Evolutionary conservation across 2,329 filamentous ascomycete species (phyloP).

Genomic region (Zasmidium citrigriseum): DNA sequence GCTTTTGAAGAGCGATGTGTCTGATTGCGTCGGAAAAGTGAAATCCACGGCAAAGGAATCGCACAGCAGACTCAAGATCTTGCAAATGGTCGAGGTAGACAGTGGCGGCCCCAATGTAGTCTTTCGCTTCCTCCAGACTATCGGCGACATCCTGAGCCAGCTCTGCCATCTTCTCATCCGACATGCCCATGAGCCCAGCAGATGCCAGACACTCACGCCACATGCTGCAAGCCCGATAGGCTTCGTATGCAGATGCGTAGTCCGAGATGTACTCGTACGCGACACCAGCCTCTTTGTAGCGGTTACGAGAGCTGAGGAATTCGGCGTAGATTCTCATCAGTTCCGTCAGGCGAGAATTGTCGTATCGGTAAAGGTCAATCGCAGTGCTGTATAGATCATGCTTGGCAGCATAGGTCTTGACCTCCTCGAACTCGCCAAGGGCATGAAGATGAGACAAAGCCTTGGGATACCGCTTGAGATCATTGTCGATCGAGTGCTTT

Average conservation of each 20-base stretch:
- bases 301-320: constrained; percentile 72
- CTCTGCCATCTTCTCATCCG: constrained; percentile 60
- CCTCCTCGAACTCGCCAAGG: constrained; percentile 73
- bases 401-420: constrained; percentile 75
- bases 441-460: constrained; percentile 75
- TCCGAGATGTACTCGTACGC: constrained; percentile 82
- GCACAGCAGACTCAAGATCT: constrained; percentile 69
- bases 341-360: constrained; percentile 63
- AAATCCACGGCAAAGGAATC: constrained; percentile 82
- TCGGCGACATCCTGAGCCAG: constrained; percentile 77
- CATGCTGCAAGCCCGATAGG: constrained; percentile 80
- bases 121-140: constrained; percentile 78
- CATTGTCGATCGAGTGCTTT: constrained; percentile 83
- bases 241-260: constrained; percentile 72
- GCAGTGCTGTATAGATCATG: constrained; percentile 78
- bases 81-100: constrained; percentile 80
- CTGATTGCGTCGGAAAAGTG: constrained; percentile 88
- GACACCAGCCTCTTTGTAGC: constrained; percentile 82
- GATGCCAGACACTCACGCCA: constrained; percentile 91
- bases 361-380: constrained; percentile 81
- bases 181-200: constrained; percentile 68
- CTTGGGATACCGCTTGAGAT: constrained; percentile 74
- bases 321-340: constrained; percentile 79
- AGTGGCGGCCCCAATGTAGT: constrained; percentile 75
- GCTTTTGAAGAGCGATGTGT: constrained; percentile 63